Evolutionary conservation across 495 filamentous ascomycete species (phyloP), one percentile per base, ranked within the genome.

Genomic region (Lophiotrema nucula): DNA sequence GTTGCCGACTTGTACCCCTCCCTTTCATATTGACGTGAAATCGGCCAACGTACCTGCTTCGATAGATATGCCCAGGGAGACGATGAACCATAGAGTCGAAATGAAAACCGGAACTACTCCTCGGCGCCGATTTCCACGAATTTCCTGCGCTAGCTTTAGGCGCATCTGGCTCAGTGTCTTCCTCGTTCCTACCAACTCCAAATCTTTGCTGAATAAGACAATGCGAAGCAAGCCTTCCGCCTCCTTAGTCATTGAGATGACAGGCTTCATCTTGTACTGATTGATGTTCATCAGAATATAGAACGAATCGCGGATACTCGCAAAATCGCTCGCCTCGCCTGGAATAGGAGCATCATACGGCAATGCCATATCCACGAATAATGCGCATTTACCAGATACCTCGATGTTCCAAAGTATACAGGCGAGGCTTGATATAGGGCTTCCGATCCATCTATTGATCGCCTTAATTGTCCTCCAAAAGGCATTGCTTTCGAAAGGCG

Each of bases 321-420:
- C 53, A 46, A 77, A 76, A 6, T 70, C 62, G 22, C 71, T 69
- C 12, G 66, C 38, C 8, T 57, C 12, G 26, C 56, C 47, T 10
- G 65, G 63, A 24, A 68, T 50, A 12, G 13, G 38, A 5, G 54
- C 33, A 22, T 70, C 53, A 53, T 73, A 74, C 13, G 47, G 46
- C 8, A 63, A 61, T 0, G 76, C 65, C 76, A 78, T 76, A 37
- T 78, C 76, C 11, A 73, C 70, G 61, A 76, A 70, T 46, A 76
- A 55, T 8, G 76, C 76, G 31, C 73, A 76, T 58, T 72, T 79
- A 15, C 70, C 76, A 3, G 68, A 75, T 16, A 79, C 66, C 58
- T 66, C 72, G 63, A 79, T 77, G 44, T 79, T 76, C 75, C 76
- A 78, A 3, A 78, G 68, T 2, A 74, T 73, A 41, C 72, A 76